Evolutionary conservation across 2,329 filamentous ascomycete species (phyloP).

Genomic region (Trichothecium sympodiale): DNA sequence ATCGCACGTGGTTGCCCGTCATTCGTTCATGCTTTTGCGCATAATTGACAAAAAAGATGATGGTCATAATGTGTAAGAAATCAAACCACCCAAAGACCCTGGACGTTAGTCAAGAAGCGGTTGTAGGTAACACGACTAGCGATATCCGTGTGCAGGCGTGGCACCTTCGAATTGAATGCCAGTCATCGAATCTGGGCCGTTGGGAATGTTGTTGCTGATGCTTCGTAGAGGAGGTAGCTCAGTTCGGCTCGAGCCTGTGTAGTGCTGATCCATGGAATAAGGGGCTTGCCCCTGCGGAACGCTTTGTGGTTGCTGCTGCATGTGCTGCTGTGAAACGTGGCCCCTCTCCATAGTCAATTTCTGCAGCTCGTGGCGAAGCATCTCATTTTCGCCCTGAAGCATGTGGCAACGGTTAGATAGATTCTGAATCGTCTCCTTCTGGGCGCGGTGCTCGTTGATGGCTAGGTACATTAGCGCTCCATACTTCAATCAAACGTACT

Average conservation of each 20-base stretch:
- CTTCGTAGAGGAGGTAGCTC: conserved; percentile 48
- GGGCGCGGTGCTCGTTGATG: conserved; percentile 16
- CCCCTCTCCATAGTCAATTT: conserved; percentile 22
- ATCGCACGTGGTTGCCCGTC: no score
- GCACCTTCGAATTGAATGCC: conserved; percentile 51
- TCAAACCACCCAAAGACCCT: no score
- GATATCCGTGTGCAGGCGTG: conserved; percentile 32
- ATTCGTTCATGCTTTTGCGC: conserved; percentile 12
- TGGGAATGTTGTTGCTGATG: conserved; percentile 31
- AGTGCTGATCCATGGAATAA: conserved; percentile 10
- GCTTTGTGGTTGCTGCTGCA: conserved; percentile 10
- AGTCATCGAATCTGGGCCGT: conserved; percentile 49
- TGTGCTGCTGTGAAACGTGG: no score
- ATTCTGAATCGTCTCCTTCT: conserved; percentile 35
- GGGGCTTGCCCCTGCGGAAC: conserved; percentile 8
- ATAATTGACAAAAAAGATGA: conserved; percentile 8
- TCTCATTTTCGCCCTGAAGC: conserved; percentile 31
- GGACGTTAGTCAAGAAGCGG: no score
- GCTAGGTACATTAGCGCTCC: not conserved
- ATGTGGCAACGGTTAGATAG: conserved; percentile 33
- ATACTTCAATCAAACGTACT: not conserved
- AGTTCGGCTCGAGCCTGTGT: conserved; percentile 24
- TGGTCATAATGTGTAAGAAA: not conserved
- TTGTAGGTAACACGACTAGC: conserved; percentile 27
- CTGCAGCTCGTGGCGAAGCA: conserved; percentile 38